These are phyloP conservation scores for Casuarina cunninghamiana DNA, from an alignment of 306 rosid species.

Conservation along the genomic window DNA sequence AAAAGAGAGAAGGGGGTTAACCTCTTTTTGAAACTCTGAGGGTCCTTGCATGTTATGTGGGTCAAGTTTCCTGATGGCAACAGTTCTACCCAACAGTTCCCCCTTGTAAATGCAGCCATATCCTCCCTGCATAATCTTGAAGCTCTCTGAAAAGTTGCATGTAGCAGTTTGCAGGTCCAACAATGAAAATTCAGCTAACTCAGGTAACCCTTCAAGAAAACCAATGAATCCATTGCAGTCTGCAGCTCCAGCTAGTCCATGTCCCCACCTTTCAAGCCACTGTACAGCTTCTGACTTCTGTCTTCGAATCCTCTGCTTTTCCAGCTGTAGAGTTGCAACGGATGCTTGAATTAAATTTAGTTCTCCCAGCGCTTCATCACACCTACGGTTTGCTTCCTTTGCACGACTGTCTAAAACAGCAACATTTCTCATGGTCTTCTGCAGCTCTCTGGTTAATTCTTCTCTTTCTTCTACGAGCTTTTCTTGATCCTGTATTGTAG, in stretches of 20 bases:
- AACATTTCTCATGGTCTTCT: constrained; percentile 58
- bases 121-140: constrained; percentile 64
- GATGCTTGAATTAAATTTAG: constrained; percentile 61
- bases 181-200: constrained; percentile 64
- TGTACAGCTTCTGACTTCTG: constrained; percentile 63
- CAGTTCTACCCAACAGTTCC: constrained; percentile 80
- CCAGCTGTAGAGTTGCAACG: constrained; percentile 56
- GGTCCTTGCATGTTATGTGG: constrained; percentile 62
- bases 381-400: constrained; percentile 59
- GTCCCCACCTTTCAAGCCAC: constrained; percentile 81
- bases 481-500: constrained; percentile 52
- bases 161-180: constrained; percentile 75
- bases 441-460: constrained; percentile 42
- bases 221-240: constrained; percentile 45
- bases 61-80: constrained; percentile 66
- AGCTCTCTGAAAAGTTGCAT: constrained; percentile 80
- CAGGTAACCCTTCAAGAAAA: constrained; percentile 48
- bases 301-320: constrained; percentile 59
- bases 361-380: constrained; percentile 56
- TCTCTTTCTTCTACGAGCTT: constrained; percentile 53
- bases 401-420: constrained; percentile 56
- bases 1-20: constrained; percentile 16
- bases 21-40: constrained; percentile 77
- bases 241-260: constrained; percentile 51
- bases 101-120: constrained; percentile 80